Base-by-base conservation (phyloP, 2,329 filamentous ascomycete species). In the Dactylellina drechsleri region DNA sequence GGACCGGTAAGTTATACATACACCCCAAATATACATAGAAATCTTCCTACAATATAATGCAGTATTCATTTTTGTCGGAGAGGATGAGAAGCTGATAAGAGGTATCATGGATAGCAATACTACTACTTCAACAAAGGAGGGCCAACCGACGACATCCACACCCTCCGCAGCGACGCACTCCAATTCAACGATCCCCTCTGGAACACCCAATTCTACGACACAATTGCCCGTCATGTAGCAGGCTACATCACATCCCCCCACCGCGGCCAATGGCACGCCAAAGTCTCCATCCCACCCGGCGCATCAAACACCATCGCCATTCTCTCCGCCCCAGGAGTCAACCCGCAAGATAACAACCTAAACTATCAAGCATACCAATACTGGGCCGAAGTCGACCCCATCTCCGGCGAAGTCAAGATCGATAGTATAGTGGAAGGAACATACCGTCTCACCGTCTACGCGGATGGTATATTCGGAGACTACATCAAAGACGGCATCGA, bases 361-460 rank as follows among this genome's bases (percentile, higher is more conserved):
- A 84, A 88, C 64, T 81, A 83, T 2, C 82, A 82, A n/a, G 85
- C 86, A 0, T 86, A 87, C 64, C 88, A 90, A 79, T 90, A 90
- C 81, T 90, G 88, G 88, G 83, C 82, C 0, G 84, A 86, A 15
- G 83, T 89, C 6, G 81, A 84, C 50, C 41, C 59, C 8, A 50
- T 70, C 0, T 81, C 80, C 0, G 87, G 87, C 1, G 79, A 80
- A 3, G 86, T 87, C 4, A 81, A 80, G 8, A 88, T 90, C 66
- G 83, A 82, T 23, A 83, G 83, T 4, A 84, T 90, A 43, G 86
- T 85, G 76, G 84, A 84, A 2, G 88, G 87, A 4, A 86, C 82
- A 0, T 90, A 90, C 80, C 84, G 88, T 1, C 81, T 90, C 6
- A 90, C 88, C 0, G 81, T 90, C 31, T 90, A 89, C 77, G 88